phyloP scores from a whole-genome alignment of 2,329 filamentous ascomycete species.

The Penicillium sp. region DNA sequence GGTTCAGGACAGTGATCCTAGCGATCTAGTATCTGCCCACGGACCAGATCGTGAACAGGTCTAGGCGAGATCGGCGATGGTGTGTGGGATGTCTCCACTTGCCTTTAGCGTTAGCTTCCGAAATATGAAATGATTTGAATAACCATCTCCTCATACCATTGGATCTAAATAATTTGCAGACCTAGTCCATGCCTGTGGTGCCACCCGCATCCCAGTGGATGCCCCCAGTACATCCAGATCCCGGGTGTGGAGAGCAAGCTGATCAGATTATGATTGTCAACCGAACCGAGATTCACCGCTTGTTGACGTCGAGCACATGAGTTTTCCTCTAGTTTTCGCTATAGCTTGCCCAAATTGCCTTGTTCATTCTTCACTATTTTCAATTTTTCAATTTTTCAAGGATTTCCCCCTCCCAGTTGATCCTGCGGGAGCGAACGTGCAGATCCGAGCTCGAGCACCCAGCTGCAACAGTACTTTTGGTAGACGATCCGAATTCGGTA shows the following conservation, averaged over 20 bases:
- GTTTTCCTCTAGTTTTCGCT: neutral
- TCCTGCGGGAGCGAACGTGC: neutral
- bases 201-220: conserved; percentile 3
- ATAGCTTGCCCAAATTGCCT: no score
- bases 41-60: conserved; percentile 24
- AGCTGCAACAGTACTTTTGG: conserved; percentile 17
- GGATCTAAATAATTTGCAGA: conserved; percentile 3
- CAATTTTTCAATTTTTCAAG: neutral
- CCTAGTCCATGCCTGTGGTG: conserved; percentile 10
- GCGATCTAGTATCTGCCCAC: conserved; percentile 23
- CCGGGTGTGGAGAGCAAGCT: neutral
- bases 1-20: conserved; percentile 5
- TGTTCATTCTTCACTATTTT: no score
- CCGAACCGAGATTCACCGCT: conserved; percentile 22
- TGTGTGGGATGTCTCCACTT: conserved; percentile 23
- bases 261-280: conserved; percentile 23
- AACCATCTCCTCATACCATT: conserved; percentile 1
- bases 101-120: neutral
- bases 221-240: conserved; percentile 3
- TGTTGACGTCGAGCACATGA: conserved; percentile 8
- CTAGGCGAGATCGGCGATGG: conserved; percentile 25
- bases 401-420: conserved; percentile 1
- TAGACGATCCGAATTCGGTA: conserved; percentile 17
- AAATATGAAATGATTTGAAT: neutral
- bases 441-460: neutral